Evolutionary conservation across 192 early-diverging fungal species (phyloP).

Genomic region (Coemansia brasiliensis): DNA sequence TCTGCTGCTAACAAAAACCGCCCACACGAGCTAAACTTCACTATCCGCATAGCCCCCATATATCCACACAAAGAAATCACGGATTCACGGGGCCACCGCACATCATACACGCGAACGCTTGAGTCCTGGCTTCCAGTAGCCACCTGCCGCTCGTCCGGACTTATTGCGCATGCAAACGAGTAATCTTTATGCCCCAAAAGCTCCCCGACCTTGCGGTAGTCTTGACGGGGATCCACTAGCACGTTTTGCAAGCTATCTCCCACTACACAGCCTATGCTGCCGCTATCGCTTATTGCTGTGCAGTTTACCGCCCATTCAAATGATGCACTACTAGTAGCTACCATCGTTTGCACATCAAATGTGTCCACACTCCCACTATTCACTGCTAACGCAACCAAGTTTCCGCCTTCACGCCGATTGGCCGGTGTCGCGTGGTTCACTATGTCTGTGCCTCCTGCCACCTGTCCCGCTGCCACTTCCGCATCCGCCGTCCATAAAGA

Average conservation of each 20-base stretch:
- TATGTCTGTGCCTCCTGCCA: slow-evolving; percentile 21
- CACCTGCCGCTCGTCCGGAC: slow-evolving; percentile 44
- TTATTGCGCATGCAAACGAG: slow-evolving; percentile 44
- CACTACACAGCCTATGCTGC: slow-evolving; percentile 40
- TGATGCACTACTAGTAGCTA: background rate
- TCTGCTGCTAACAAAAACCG: slow-evolving; percentile 46
- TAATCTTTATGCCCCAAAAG: slow-evolving; percentile 48
- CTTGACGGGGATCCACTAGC: slow-evolving; percentile 33
- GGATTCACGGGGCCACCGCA: slow-evolving; percentile 31
- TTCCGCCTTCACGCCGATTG: slow-evolving; percentile 2
- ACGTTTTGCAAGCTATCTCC: slow-evolving; percentile 36
- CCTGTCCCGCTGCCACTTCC: background rate
- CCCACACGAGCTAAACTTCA: slow-evolving; percentile 43
- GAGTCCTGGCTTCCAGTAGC: slow-evolving; percentile 55
- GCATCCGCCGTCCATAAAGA: slow-evolving; percentile 12
- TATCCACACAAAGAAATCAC: slow-evolving; percentile 32
- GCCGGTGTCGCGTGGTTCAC: slow-evolving; percentile 38
- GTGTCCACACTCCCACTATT: slow-evolving; percentile 25
- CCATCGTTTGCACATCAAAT: slow-evolving; percentile 16
- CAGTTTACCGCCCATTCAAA: slow-evolving; percentile 52
- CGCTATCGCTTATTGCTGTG: slow-evolving; percentile 22
- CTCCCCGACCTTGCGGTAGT: slow-evolving; percentile 1
- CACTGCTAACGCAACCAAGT: slow-evolving; percentile 18
- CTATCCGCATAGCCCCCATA: slow-evolving; percentile 47
- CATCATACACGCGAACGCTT: slow-evolving; percentile 49